These are phyloP conservation scores for Trichomonas vaginalis DNA, from an alignment of 208 protist genomes.

Conservation along the genomic window DNA sequence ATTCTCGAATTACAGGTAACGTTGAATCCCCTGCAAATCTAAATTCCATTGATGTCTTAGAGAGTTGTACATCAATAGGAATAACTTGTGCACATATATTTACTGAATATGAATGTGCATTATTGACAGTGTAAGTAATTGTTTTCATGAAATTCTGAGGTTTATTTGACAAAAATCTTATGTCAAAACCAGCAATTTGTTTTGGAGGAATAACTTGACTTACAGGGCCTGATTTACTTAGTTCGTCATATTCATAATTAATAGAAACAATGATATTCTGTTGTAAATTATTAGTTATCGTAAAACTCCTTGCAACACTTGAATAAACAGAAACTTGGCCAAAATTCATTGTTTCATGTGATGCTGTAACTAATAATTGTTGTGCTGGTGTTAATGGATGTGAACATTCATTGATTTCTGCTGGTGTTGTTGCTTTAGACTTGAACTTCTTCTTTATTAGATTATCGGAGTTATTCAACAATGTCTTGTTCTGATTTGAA, in stretches of 20 bases:
- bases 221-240: neutral
- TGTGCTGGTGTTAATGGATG: neutral
- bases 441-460: neutral
- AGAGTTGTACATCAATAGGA: neutral
- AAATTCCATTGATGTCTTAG: neutral
- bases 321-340: neutral
- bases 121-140: neutral
- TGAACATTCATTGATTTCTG: neutral
- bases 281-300: neutral
- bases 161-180: neutral
- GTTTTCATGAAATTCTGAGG: neutral
- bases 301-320: neutral
- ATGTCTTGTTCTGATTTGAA: neutral
- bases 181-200: neutral
- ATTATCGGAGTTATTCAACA: neutral
- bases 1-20: neutral
- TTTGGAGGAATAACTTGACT: neutral
- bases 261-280: neutral
- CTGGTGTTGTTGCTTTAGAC: neutral
- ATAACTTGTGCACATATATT: neutral
- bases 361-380: neutral
- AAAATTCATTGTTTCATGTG: neutral
- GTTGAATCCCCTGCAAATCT: neutral
- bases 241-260: neutral
- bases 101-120: neutral